Base-by-base conservation (phyloP, 1,284 basidiomycete genomes). In the Marasmius oreades region DNA sequence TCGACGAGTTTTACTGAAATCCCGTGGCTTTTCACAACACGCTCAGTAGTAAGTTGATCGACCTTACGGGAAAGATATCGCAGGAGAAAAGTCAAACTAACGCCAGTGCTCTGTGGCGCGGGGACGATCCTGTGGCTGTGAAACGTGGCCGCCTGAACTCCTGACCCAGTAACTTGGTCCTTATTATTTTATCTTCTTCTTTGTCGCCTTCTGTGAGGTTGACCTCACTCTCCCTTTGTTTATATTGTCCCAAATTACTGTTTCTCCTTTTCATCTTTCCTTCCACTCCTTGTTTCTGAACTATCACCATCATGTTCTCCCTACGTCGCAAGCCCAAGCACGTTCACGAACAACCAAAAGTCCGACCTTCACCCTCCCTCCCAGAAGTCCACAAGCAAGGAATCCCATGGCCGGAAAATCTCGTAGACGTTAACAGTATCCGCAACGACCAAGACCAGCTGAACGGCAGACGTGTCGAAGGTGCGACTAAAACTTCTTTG, bases 371-470 rank as follows among this genome's bases (percentile, higher is more conserved):
- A 31, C 87, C 89, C 11, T 91, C 89, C 37, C 78, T 92, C 42
- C 90, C 90, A 53, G 81, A 88, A 65, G 79, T 92, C 63, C 77
- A 76, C 45, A 77, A 84, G 43, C 83, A 84, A 63, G 86, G 84
- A 34, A 86, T 91, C 48, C 84, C 86, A 57, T 92, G 90, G 90
- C 90, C 90, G 24, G 85, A 86, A 70, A 78, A 84, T 68, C 79
- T 92, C 39, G 84, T 92, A 50, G 86, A 92, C 65, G 74, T 86
- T 57, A 74, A 78, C 22, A 80, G 81, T 57, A 78, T 89, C 56
- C 79, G 81, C 53, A 72, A 82, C 63, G 68, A 72, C 70, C 74
- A 39, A 63, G 73, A 50, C 64, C 70, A 47, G 64, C 67, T 61
- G 61, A 64, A 34, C 63, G 55, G 50, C 57, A 62, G 53, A 71